Evolutionary conservation across 306 rosid genomes (phyloP).

Genomic region (Vigna unguiculata): DNA sequence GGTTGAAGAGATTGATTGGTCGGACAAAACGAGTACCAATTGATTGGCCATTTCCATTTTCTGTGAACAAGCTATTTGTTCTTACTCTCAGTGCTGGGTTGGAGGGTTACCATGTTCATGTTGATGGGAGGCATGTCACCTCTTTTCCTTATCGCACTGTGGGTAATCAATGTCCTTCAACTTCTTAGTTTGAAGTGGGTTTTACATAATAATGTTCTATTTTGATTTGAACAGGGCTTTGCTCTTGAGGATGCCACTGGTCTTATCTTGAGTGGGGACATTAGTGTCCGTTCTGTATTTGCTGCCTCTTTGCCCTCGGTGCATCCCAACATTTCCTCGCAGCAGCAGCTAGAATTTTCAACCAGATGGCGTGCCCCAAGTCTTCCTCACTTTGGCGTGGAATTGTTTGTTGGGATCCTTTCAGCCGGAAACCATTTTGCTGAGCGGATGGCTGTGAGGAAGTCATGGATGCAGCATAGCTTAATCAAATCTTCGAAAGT

Average conservation of each 20-base stretch:
- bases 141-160: conserved; percentile 96
- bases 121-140: conserved; percentile 88
- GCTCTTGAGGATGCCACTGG: conserved; percentile 98
- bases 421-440: conserved; percentile 99
- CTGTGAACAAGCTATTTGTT: conserved; percentile 82
- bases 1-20: conserved; percentile 83
- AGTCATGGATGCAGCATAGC: conserved; percentile 93
- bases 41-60: conserved; percentile 94
- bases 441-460: conserved; percentile 94
- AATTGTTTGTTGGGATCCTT: conserved; percentile 85
- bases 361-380: conserved; percentile 75
- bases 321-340: conserved; percentile 88
- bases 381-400: conserved; percentile 60
- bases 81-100: conserved; percentile 91
- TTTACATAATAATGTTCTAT: conserved; percentile 32
- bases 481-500: conserved; percentile 76
- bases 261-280: conserved; percentile 71
- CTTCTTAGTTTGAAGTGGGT: conserved; percentile 22
- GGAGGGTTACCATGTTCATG: conserved; percentile 92
- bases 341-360: conserved; percentile 79
- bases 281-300: conserved; percentile 74
- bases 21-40: conserved; percentile 72
- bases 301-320: conserved; percentile 85
- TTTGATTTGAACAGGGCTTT: conserved; percentile 71
- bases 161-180: conserved; percentile 55